Evolutionary conservation across 192 early-diverging fungal species (phyloP).

Genomic region (Spizellomyces sp.): DNA sequence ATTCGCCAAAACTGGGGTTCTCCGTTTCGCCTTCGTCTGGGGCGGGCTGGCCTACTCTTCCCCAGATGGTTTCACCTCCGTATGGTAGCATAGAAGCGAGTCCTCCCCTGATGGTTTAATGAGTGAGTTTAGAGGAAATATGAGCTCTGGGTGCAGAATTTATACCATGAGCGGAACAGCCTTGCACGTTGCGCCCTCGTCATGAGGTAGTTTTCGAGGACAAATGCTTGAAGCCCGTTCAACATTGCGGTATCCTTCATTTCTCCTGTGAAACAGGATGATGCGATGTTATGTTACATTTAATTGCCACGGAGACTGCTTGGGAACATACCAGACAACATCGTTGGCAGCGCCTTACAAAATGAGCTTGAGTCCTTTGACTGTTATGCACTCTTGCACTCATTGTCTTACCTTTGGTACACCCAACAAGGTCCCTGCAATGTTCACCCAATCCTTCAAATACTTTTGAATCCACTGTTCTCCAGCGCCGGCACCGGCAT

Average conservation of each 20-base stretch:
- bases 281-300: too few species aligned
- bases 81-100: constrained; percentile 78
- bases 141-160: too few species aligned
- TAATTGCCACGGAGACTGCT: too few species aligned
- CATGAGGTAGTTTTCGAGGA: constrained; percentile 59
- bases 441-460: constrained; percentile 78
- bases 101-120: constrained; percentile 49
- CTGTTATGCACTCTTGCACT: constrained; percentile 1
- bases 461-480: constrained; percentile 75
- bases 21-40: constrained; percentile 65
- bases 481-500: constrained; percentile 68
- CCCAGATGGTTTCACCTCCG: constrained; percentile 84
- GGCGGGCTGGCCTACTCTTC: constrained; percentile 52
- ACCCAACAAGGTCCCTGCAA: constrained; percentile 85
- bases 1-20: constrained; percentile 2
- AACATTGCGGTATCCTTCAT: constrained; percentile 83
- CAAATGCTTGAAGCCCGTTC: constrained; percentile 71
- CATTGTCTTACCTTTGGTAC: constrained; percentile 66
- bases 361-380: constrained; percentile 1
- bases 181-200: constrained; percentile 69
- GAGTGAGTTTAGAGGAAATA: not conserved
- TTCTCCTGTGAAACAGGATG: constrained; percentile 50
- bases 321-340: too few species aligned
- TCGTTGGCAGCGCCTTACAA: not conserved
- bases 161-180: constrained; percentile 76